Percentiles rank a stretch among this genome's conserved stretches.
Evolutionary conservation across 352 stramenopile species (phyloP).

Genomic region (Pythium apleroticum): DNA sequence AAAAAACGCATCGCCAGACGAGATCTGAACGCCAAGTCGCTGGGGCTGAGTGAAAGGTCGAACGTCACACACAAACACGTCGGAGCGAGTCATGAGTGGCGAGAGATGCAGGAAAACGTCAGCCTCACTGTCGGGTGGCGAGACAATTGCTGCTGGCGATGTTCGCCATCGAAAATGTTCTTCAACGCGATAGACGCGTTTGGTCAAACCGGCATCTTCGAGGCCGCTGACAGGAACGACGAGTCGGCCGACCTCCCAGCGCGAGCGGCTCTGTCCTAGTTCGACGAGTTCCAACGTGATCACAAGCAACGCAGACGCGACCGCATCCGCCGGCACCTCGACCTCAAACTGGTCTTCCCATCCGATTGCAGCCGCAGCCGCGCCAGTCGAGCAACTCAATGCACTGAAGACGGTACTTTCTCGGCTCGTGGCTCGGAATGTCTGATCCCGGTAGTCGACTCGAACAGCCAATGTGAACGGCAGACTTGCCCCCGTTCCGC

Average conservation of each 20-base stretch:
- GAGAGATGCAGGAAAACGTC: conserved; percentile 67
- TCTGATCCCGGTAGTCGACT: conserved; percentile 49
- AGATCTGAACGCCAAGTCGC: conserved; percentile 57
- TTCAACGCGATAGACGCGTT: conserved; percentile 37
- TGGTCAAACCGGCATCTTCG: conserved; percentile 39
- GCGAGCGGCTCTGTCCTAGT: conserved; percentile 26
- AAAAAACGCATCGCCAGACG: conserved; percentile 58
- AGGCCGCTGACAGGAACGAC: conserved; percentile 38
- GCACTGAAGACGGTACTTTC: conserved; percentile 41
- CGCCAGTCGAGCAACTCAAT: conserved; percentile 17
- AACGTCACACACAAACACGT: conserved; percentile 39
- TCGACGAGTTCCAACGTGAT: conserved; percentile 54
- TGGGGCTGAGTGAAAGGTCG: conserved; percentile 34
- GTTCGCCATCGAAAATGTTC: conserved; percentile 49
- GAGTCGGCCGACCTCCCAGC: conserved; percentile 45
- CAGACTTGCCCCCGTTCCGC: background rate
- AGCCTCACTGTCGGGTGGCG: conserved; percentile 31
- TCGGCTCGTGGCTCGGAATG: conserved; percentile 43
- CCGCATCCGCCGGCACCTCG: conserved; percentile 28
- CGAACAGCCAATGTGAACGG: conserved; percentile 46
- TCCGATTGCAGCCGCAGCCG: conserved; percentile 30
- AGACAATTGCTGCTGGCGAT: background rate
- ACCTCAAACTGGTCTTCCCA: conserved; percentile 76
- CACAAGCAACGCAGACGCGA: conserved; percentile 33
- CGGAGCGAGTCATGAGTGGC: conserved; percentile 44